Percentiles rank a stretch among this genome's conserved stretches.
phyloP scores from a whole-genome alignment of 805 yeast species.

The Torulaspora gathmanii region DNA sequence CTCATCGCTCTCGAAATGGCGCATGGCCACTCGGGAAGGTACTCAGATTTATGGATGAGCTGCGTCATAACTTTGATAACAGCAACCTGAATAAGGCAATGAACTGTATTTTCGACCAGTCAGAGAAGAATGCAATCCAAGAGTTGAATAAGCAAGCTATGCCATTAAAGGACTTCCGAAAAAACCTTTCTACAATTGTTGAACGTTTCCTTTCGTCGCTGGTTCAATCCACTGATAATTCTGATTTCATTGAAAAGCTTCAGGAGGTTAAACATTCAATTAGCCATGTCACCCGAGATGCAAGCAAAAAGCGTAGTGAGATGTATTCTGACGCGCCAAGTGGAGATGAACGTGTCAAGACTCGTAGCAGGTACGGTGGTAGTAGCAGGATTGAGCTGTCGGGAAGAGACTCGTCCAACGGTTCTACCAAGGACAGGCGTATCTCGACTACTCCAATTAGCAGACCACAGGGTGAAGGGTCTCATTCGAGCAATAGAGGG shows the following conservation, averaged over 20 bases:
- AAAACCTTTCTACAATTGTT: conserved; percentile 5
- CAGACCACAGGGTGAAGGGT: neutral
- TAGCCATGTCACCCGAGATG: conserved; percentile 7
- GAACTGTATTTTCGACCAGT: conserved; percentile 15
- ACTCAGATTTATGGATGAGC: conserved; percentile 22
- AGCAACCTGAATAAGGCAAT: conserved; percentile 16
- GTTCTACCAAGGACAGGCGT: neutral
- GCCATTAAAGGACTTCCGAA: conserved; percentile 14
- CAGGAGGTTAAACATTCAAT: conserved; percentile 11
- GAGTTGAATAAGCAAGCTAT: conserved; percentile 7
- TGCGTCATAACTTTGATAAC: conserved; percentile 13
- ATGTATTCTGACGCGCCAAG: conserved; percentile 14
- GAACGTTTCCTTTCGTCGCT: conserved; percentile 18
- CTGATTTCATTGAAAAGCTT: conserved; percentile 14
- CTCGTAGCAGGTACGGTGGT: conserved; percentile 18
- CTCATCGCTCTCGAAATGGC: conserved; percentile 1
- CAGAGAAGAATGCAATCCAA: conserved; percentile 9
- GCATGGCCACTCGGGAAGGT: conserved; percentile 20
- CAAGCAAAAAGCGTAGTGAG: conserved; percentile 6
- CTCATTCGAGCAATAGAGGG: neutral
- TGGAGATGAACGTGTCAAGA: conserved; percentile 8
- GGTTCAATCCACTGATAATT: conserved; percentile 13
- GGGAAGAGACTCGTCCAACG: neutral
- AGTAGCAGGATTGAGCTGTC: neutral
- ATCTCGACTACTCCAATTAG: neutral